phyloP scores from a whole-genome alignment of 352 stramenopile genomes.

The Phytophthora sp. region DNA sequence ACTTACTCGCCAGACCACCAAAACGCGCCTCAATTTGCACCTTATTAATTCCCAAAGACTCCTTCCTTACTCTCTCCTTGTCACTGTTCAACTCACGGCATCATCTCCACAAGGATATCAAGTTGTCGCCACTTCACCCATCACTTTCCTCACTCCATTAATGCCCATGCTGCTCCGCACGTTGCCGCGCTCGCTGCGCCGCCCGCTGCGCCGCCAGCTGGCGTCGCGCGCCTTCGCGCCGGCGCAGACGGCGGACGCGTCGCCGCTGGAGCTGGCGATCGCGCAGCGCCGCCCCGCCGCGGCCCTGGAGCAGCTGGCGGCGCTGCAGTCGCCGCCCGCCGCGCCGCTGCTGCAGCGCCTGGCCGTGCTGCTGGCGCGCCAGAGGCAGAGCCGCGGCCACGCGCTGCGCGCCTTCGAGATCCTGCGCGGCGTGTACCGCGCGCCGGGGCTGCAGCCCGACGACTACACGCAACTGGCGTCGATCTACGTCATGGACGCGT shows the following conservation, averaged over 20 bases:
- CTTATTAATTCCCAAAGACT: too few relatives aligned
- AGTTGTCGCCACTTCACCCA: not conserved
- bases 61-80: too few relatives aligned
- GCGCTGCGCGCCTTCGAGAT: constrained; percentile 45
- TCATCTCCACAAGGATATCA: too few relatives aligned
- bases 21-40: too few relatives aligned
- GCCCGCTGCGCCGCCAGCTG: not conserved
- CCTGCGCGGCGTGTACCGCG: constrained; percentile 45
- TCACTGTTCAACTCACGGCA: too few relatives aligned
- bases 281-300: constrained; percentile 29
- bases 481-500: constrained; percentile 75
- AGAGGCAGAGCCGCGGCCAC: constrained; percentile 32
- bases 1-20: not conserved
- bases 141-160: not conserved
- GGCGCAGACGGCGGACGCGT: too few relatives aligned
- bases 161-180: constrained; percentile 6
- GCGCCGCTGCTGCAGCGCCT: constrained; percentile 49
- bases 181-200: constrained; percentile 11
- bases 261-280: constrained; percentile 47
- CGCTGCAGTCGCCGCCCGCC: constrained; percentile 41
- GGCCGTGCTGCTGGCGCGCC: constrained; percentile 54
- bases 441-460: constrained; percentile 46
- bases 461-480: constrained; percentile 71
- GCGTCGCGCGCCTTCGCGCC: not conserved
- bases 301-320: constrained; percentile 44